These are phyloP conservation scores for Aspergillus incahuasiensis DNA, from an alignment of 495 filamentous ascomycete species.

Conservation along the genomic window DNA sequence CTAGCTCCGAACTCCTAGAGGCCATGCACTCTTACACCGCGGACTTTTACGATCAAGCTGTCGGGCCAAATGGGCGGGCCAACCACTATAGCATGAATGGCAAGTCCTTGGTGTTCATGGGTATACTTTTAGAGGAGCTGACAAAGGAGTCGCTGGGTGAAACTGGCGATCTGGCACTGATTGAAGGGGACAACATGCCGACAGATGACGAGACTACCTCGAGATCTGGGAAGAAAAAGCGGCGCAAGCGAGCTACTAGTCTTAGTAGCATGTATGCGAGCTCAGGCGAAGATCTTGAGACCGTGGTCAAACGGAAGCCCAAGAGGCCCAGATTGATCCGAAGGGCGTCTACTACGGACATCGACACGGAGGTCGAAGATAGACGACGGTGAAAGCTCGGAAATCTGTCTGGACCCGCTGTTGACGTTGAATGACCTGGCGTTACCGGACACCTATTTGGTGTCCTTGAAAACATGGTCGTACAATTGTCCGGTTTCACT, in stretches of 20 bases:
- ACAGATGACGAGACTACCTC: conserved; percentile 20
- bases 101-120: conserved; percentile 76
- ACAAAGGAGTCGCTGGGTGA: conserved; percentile 57
- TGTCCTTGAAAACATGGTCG: no score
- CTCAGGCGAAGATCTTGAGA: conserved; percentile 23
- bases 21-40: conserved; percentile 69
- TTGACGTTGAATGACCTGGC: not conserved
- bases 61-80: conserved; percentile 28
- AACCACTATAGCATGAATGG: conserved; percentile 74
- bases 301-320: conserved; percentile 16
- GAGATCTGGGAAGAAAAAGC: conserved; percentile 7
- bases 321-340: conserved; percentile 28
- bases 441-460: no score
- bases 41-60: conserved; percentile 58
- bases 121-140: conserved; percentile 77
- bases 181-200: conserved; percentile 52
- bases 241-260: conserved; percentile 21
- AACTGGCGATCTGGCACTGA: conserved; percentile 70
- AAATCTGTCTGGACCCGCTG: not conserved
- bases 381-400: not conserved
- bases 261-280: conserved; percentile 16
- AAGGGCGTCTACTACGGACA: conserved; percentile 20
- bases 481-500: no score
- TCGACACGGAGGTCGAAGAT: conserved; percentile 26
- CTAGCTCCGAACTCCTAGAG: conserved; percentile 70